Evolutionary conservation across 805 yeast genomes (phyloP), one percentile per base, ranked within the genome.

Genomic region (Zygotorulaspora chibaensis): DNA sequence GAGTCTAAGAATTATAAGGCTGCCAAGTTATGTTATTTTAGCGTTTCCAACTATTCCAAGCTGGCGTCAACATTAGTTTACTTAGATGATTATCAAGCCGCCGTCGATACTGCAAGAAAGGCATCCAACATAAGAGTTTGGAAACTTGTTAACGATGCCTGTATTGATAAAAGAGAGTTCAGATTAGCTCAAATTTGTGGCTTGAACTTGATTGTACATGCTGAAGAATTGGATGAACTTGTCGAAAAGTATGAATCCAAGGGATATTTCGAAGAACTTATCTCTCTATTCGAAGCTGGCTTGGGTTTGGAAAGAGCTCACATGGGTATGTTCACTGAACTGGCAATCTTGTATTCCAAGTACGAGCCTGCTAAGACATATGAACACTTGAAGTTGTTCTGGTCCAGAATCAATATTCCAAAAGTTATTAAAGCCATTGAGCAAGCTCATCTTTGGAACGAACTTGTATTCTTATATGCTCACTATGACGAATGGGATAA

Each of bases 401-500:
- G 98, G 98, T 89, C 97, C 11, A 84, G 99, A 72, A 79, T 93
- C 67, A 93, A 93, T 68, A 91, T 93, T 72, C 98, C 99, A 58
- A 93, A 91, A 74, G 98, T 88, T 40, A 84, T 93, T 55, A 81
- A 87, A 54, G 97, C 96, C 27, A 86, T 93, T 61, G 97, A 91
- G 69, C 80, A 73, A 46, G 93, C 96, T 34, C 99, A 93, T 64
- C 74, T 93, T 63, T 93, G 97, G 90, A 93, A 95, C 16, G 99
- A 93, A 71, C 76, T 91, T 57, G 88, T 93, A 47, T 93, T 93
- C 82, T 74, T 93, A 67, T 91, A 91, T 72, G 89, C 96, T 65
- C 99, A 93, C 69, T 93, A 93, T 67, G 99, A 93, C 65, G 99
- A 93, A 72, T 93, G 96, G 96, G 99, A 93, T 68, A 93, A 93